phyloP scores from a whole-genome alignment of 768 basidiomycete species.

The Tricholoma terreum region DNA sequence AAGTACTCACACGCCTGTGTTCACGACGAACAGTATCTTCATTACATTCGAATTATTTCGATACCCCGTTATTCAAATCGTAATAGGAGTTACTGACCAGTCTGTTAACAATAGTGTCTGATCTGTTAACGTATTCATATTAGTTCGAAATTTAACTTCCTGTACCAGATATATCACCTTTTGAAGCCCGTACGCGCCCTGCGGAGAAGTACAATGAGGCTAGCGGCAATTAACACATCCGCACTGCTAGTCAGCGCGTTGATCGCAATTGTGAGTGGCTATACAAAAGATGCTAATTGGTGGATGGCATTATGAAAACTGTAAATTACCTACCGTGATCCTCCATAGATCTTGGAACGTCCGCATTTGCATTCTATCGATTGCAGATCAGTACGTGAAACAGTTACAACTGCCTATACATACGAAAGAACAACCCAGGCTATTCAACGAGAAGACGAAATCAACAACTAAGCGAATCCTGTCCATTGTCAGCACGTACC shows the following conservation, averaged over 20 bases:
- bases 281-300: neutral
- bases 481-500: constrained; percentile 22
- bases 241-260: constrained; percentile 46
- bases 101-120: constrained; percentile 47
- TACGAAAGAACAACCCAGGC: constrained; percentile 44
- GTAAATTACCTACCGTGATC: constrained; percentile 31
- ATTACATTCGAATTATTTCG: neutral
- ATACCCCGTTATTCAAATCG: no score
- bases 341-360: constrained; percentile 33
- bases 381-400: neutral
- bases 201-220: constrained; percentile 44
- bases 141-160: no score
- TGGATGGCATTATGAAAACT: neutral
- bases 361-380: constrained; percentile 31
- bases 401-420: neutral
- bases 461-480: neutral
- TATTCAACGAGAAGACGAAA: constrained; percentile 6
- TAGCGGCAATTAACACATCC: constrained; percentile 47
- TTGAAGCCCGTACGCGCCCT: constrained; percentile 50
- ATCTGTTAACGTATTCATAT: constrained; percentile 25
- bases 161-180: constrained; percentile 23
- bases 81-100: neutral
- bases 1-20: constrained; percentile 16
- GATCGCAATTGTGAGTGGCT: constrained; percentile 49
- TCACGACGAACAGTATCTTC: constrained; percentile 22